Evolutionary conservation across 257 asterid genomes (phyloP).

Genomic region (Oldenlandia corymbosa): DNA sequence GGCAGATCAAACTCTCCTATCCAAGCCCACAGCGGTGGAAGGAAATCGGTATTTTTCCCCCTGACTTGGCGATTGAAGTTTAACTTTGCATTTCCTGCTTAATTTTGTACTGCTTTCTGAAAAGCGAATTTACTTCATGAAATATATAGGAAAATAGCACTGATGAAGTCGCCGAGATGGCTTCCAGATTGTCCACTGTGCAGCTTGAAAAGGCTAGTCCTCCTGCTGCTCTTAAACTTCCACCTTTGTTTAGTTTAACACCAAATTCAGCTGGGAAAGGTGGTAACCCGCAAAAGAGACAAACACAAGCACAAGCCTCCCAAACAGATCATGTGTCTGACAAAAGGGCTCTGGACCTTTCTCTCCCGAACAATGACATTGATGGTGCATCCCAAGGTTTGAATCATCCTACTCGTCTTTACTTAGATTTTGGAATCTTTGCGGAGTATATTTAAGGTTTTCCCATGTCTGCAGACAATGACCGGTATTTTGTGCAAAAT

Average conservation of each 20-base stretch:
- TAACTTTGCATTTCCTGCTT: not conserved
- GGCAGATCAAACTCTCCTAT: constrained; percentile 62
- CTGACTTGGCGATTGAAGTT: constrained; percentile 9
- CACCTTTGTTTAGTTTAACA: constrained; percentile 84
- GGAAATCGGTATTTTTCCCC: constrained; percentile 47
- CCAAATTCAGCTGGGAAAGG: constrained; percentile 86
- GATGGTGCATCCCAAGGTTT: constrained; percentile 59
- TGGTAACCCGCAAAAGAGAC: constrained; percentile 68
- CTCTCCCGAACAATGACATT: constrained; percentile 31
- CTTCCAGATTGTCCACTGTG: constrained; percentile 68
- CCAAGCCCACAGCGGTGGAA: constrained; percentile 74
- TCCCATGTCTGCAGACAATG: constrained; percentile 55
- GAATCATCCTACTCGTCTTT: constrained; percentile 16
- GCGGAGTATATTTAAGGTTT: constrained; percentile 3
- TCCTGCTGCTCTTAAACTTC: constrained; percentile 80
- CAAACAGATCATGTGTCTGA: constrained; percentile 48
- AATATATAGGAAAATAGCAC: constrained; percentile 55
- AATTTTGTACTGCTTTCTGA: constrained; percentile 17
- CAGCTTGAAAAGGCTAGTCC: constrained; percentile 85
- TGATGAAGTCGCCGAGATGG: constrained; percentile 65
- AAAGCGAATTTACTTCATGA: constrained; percentile 16
- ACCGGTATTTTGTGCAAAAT: constrained; percentile 60
- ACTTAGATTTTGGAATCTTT: not conserved
- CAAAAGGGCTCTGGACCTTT: constrained; percentile 46
- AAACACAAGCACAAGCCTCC: constrained; percentile 42